A percentile compares a stretch with the other conserved stretches of the same genome.
Evolutionary conservation across 148 eudicot species (phyloP).

Genomic region (Vaccinium vitisidaea): DNA sequence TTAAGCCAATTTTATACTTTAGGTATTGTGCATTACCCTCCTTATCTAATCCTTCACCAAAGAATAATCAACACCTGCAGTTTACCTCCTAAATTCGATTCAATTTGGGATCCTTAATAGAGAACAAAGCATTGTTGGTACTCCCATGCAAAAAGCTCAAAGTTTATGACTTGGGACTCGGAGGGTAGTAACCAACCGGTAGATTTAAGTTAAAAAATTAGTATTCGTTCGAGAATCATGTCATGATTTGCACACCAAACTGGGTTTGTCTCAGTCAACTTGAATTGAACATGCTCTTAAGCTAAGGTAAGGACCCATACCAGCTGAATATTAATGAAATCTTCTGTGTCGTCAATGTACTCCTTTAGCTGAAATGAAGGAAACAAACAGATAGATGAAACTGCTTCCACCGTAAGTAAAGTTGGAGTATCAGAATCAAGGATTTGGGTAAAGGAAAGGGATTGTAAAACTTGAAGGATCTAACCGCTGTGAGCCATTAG

Average conservation of each 20-base stretch:
- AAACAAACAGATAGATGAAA: constrained; percentile 3
- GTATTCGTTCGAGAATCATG: background rate
- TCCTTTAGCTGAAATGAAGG: constrained; percentile 79
- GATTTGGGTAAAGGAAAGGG: background rate
- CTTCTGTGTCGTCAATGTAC: constrained; percentile 98
- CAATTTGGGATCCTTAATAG: background rate
- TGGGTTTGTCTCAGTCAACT: background rate
- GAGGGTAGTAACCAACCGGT: background rate
- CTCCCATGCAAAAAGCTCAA: background rate
- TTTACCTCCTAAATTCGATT: background rate
- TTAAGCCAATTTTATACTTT: background rate
- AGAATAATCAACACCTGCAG: background rate
- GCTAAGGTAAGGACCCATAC: constrained; percentile 42
- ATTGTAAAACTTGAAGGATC: background rate
- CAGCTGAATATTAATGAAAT: constrained; percentile 95
- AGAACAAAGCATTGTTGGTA: background rate
- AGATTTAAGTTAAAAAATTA: background rate
- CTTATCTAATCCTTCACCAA: background rate
- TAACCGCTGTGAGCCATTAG: background rate
- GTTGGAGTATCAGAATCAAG: background rate
- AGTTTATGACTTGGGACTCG: background rate
- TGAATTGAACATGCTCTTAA: background rate
- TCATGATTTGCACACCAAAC: background rate
- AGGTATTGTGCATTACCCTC: background rate
- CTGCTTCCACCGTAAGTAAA: background rate